Conservation (phyloP, 2,329 filamentous ascomycete genomes). For the Neofusicoccum sp. region DNA sequence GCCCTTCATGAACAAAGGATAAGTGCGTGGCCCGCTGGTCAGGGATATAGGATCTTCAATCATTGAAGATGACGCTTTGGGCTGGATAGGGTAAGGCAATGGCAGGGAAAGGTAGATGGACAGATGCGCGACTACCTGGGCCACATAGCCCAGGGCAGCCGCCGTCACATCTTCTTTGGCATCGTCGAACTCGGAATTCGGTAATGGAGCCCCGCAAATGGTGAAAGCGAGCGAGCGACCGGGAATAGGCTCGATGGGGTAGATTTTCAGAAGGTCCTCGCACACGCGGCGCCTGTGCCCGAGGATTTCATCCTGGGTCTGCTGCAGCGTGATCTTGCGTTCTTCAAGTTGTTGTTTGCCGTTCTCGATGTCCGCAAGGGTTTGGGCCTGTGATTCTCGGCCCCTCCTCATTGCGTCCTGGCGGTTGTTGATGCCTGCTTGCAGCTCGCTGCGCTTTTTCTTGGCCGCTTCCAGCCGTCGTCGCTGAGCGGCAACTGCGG, state of each 20-base stretch:
- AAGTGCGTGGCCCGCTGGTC: constrained; percentile 53
- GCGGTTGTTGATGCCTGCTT: constrained; percentile 66
- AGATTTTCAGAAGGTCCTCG: constrained; percentile 77
- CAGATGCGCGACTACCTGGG: constrained; percentile 73
- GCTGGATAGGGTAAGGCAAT: constrained; percentile 77
- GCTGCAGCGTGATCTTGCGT: constrained; percentile 58
- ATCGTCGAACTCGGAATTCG: constrained; percentile 78
- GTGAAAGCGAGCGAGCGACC: constrained; percentile 75
- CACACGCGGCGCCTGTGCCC: constrained; percentile 89
- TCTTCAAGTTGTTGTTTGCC: constrained; percentile 49
- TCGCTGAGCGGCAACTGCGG: constrained; percentile 63
- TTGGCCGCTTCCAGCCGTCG: constrained; percentile 66
- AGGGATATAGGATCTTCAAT: constrained; percentile 71
- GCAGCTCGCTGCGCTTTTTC: constrained; percentile 67
- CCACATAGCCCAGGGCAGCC: constrained; percentile 79
- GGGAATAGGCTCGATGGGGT: constrained; percentile 71
- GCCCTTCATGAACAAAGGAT: constrained; percentile 75
- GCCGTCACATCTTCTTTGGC: constrained; percentile 71
- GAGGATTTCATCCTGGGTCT: constrained; percentile 67
- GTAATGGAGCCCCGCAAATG: constrained; percentile 76
- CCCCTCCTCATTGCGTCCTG: constrained; percentile 69
- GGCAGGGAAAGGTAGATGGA: constrained; percentile 80
- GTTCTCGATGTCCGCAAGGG: constrained; percentile 63
- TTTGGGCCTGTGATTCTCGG: constrained; percentile 59
- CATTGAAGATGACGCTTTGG: constrained; percentile 72